Evolutionary conservation across 108 stramenopile species (phyloP).

Genomic region (Conticribra weissflogii): DNA sequence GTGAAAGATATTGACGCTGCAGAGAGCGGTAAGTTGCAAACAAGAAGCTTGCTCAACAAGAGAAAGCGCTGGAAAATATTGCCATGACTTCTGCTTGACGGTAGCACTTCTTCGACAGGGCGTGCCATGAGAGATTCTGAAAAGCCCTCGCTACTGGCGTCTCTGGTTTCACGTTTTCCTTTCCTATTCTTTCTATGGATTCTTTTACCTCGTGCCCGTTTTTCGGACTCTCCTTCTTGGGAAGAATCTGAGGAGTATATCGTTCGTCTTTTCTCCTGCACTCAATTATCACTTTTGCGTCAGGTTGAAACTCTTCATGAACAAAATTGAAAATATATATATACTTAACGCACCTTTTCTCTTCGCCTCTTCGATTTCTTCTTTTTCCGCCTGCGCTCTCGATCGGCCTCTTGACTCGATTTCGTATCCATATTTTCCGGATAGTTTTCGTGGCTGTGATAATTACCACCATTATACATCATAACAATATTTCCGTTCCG

Average conservation of each 20-base stretch:
- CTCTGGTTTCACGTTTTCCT: slow-evolving; percentile 10
- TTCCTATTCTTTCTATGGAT: slow-evolving; percentile 14
- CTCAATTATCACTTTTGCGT: too few species aligned
- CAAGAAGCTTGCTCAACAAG: slow-evolving; percentile 46
- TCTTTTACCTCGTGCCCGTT: too few species aligned
- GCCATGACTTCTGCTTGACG: neutral
- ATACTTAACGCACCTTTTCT: slow-evolving; percentile 24
- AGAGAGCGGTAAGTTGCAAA: slow-evolving; percentile 77
- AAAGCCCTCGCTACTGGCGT: slow-evolving; percentile 20
- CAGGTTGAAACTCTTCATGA: too few species aligned
- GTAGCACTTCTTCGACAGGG: slow-evolving; percentile 15
- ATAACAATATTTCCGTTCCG: slow-evolving; percentile 6
- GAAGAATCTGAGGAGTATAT: slow-evolving; percentile 22
- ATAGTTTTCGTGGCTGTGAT: slow-evolving; percentile 13
- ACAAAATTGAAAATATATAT: too few species aligned
- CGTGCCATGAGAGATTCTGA: slow-evolving; percentile 27
- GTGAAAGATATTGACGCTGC: slow-evolving; percentile 74
- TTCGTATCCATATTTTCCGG: slow-evolving; percentile 21
- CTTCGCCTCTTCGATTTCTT: slow-evolving; percentile 27
- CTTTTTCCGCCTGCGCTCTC: slow-evolving; percentile 23
- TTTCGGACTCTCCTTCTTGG: slow-evolving; percentile 19
- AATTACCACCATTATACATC: neutral
- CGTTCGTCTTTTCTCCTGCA: slow-evolving; percentile 16
- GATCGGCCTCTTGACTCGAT: slow-evolving; percentile 7
- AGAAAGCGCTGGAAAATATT: slow-evolving; percentile 6